Conservation (phyloP, 768 basidiomycete genomes). For the Antrodiella citrinella region DNA sequence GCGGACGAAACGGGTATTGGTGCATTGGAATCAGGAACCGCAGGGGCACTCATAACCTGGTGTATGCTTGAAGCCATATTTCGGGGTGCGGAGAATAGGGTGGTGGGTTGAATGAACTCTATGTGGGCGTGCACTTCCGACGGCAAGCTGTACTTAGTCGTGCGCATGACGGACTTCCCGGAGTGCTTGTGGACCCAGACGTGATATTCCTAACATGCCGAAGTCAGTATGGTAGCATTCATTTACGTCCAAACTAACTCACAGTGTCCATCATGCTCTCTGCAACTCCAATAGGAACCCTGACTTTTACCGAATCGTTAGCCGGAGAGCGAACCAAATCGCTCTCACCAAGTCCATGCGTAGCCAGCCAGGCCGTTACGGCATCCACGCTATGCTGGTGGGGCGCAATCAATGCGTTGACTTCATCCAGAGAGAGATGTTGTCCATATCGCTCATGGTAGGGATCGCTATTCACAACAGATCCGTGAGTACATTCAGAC, state of each 20-base stretch:
- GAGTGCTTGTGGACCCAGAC: constrained; percentile 47
- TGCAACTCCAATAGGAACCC: constrained; percentile 46
- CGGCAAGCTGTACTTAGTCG: constrained; percentile 61
- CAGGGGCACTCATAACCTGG: constrained; percentile 1
- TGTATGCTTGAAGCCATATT: constrained; percentile 33
- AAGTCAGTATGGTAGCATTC: background rate
- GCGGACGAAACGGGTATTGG: constrained; percentile 22
- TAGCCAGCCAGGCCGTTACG: constrained; percentile 55
- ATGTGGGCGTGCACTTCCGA: constrained; percentile 47
- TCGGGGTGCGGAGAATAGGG: constrained; percentile 48
- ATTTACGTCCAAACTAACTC: constrained; percentile 11
- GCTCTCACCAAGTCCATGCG: constrained; percentile 41
- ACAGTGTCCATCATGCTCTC: constrained; percentile 68
- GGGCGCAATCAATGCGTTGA: constrained; percentile 54
- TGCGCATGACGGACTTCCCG: constrained; percentile 51
- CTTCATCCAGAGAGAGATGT: constrained; percentile 53
- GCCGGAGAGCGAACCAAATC: constrained; percentile 50
- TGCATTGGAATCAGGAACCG: background rate
- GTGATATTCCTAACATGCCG: constrained; percentile 57
- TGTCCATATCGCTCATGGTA: constrained; percentile 23
- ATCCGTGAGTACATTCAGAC: background rate
- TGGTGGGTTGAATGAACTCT: constrained; percentile 66
- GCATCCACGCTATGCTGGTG: constrained; percentile 39
- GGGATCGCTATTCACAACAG: constrained; percentile 13
- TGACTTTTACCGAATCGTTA: constrained; percentile 59